Percentiles rank a stretch among this genome's conserved stretches.
phyloP scores from a whole-genome alignment of 768 basidiomycete species.

The Boletus pseudopeckii region DNA sequence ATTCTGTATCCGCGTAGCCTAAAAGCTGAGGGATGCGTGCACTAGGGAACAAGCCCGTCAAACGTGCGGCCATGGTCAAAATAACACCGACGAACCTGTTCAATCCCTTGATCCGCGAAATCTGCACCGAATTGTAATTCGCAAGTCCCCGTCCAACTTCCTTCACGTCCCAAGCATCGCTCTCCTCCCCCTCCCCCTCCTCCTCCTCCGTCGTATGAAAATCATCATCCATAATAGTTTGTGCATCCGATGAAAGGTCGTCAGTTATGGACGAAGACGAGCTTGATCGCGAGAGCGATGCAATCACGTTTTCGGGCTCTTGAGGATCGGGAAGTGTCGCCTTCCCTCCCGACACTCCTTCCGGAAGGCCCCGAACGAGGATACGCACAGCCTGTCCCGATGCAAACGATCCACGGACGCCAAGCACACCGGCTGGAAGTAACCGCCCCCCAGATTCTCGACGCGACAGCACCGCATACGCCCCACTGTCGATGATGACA shows the following conservation, averaged over 20 bases:
- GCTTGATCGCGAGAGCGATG: slow-evolving; percentile 37
- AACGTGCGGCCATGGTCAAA: not conserved
- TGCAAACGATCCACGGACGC: slow-evolving; percentile 86
- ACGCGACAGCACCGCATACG: slow-evolving; percentile 78
- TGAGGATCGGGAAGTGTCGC: slow-evolving; percentile 17
- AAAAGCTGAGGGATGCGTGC: slow-evolving; percentile 75
- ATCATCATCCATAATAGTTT: slow-evolving; percentile 33
- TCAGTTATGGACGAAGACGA: slow-evolving; percentile 34
- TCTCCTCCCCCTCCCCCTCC: slow-evolving; percentile 36
- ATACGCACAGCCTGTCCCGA: slow-evolving; percentile 93
- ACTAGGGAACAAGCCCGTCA: slow-evolving; percentile 40
- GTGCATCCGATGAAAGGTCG: slow-evolving; percentile 22
- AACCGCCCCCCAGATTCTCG: slow-evolving; percentile 87
- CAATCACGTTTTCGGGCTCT: slow-evolving; percentile 26
- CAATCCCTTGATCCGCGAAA: slow-evolving; percentile 79
- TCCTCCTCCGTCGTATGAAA: slow-evolving; percentile 25
- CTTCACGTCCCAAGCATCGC: slow-evolving; percentile 63
- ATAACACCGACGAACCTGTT: slow-evolving; percentile 66
- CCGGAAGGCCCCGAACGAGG: slow-evolving; percentile 47
- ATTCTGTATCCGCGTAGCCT: slow-evolving; percentile 94
- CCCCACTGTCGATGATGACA: slow-evolving; percentile 86
- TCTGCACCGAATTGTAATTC: slow-evolving; percentile 94
- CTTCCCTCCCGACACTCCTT: slow-evolving; percentile 23
- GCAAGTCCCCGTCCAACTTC: slow-evolving; percentile 94
- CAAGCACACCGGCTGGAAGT: slow-evolving; percentile 87